phyloP scores from a whole-genome alignment of 495 filamentous ascomycete genomes.

The Neurospora terricola region DNA sequence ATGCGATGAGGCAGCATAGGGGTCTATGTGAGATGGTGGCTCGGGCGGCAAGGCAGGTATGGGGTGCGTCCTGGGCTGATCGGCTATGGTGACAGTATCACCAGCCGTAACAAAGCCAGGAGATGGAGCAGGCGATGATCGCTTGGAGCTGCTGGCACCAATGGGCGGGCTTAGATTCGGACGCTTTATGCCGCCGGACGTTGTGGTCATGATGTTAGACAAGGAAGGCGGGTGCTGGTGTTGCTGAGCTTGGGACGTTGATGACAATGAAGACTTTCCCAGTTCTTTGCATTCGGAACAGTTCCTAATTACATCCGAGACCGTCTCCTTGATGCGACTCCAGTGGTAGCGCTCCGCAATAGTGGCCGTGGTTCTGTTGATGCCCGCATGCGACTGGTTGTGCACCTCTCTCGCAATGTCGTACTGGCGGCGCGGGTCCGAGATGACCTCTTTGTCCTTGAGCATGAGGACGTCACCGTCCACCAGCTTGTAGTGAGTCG shows the following conservation, averaged over 20 bases:
- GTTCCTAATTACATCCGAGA: slow-evolving; percentile 85
- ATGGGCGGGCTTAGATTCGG: slow-evolving; percentile 8
- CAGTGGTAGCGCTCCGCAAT: slow-evolving; percentile 94
- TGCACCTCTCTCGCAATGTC: slow-evolving; percentile 76
- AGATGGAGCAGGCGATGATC: slow-evolving; percentile 19
- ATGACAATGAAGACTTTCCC: slow-evolving; percentile 39
- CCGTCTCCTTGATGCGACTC: slow-evolving; percentile 98
- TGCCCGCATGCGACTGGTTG: slow-evolving; percentile 72
- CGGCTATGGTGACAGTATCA: neutral
- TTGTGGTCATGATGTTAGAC: neutral
- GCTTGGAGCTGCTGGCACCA: slow-evolving; percentile 17
- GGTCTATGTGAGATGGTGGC: slow-evolving; percentile 10
- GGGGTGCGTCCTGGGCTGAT: slow-evolving; percentile 1
- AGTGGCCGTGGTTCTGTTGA: slow-evolving; percentile 94
- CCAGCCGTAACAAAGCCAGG: neutral
- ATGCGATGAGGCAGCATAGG: slow-evolving; percentile 17
- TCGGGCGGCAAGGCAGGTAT: slow-evolving; percentile 20
- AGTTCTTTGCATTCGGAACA: slow-evolving; percentile 84
- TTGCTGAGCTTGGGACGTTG: slow-evolving; percentile 9
- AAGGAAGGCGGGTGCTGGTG: neutral
- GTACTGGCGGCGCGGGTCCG: slow-evolving; percentile 84
- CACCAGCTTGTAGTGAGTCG: slow-evolving; percentile 88
- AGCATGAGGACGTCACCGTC: slow-evolving; percentile 80
- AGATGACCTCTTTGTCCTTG: slow-evolving; percentile 95
- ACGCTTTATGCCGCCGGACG: slow-evolving; percentile 16